These are phyloP conservation scores for Diutina rugosa DNA, from an alignment of 1,139 yeast species.

Conservation along the genomic window DNA sequence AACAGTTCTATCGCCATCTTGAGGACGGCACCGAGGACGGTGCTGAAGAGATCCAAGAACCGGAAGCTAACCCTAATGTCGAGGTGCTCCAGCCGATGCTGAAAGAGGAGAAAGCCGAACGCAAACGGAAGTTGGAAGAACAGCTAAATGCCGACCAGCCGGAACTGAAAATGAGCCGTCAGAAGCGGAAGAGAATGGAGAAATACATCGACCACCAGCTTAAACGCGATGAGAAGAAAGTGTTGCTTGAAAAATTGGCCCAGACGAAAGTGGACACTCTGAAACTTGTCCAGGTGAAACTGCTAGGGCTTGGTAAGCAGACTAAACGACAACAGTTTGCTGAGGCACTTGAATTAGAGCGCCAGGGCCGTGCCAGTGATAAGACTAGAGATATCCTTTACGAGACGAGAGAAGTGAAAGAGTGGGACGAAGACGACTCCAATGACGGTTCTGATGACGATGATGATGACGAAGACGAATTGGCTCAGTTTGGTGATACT, in stretches of 20 bases:
- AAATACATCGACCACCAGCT: slow-evolving; percentile 80
- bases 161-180: slow-evolving; percentile 54
- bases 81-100: slow-evolving; percentile 39
- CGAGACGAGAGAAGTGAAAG: slow-evolving; percentile 54
- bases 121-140: slow-evolving; percentile 55
- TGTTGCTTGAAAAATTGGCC: slow-evolving; percentile 58
- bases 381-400: slow-evolving; percentile 50
- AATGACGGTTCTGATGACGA: slow-evolving; percentile 3
- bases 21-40: slow-evolving; percentile 13
- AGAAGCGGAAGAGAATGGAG: slow-evolving; percentile 67
- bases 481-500: slow-evolving; percentile 3
- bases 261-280: slow-evolving; percentile 64
- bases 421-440: slow-evolving; percentile 38
- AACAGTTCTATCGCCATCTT: slow-evolving; percentile 41
- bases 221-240: slow-evolving; percentile 79
- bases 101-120: slow-evolving; percentile 45
- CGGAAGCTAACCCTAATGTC: slow-evolving; percentile 39
- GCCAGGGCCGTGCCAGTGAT: slow-evolving; percentile 61
- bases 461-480: slow-evolving; percentile 11
- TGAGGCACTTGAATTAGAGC: slow-evolving; percentile 66
- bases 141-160: slow-evolving; percentile 41
- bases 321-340: slow-evolving; percentile 59
- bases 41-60: slow-evolving; percentile 3
- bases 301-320: slow-evolving; percentile 64
- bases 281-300: slow-evolving; percentile 55